phyloP scores from a whole-genome alignment of 1,139 yeast genomes.

The Hansenula sp. region DNA sequence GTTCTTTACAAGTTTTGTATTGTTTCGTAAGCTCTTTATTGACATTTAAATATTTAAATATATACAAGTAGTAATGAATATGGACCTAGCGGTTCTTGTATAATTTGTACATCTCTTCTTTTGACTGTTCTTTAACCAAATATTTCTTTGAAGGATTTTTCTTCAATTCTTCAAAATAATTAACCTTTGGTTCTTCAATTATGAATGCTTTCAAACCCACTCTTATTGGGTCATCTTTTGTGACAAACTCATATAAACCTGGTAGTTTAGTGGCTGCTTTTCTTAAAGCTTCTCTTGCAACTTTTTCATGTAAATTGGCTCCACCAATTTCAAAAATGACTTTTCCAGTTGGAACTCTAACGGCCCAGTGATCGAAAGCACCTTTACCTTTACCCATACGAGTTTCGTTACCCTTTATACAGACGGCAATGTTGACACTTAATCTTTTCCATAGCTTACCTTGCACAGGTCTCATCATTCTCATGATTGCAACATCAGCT shows the following conservation, averaged over 20 bases:
- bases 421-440: conserved; percentile 83
- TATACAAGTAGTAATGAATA: conserved; percentile 6
- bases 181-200: conserved; percentile 36
- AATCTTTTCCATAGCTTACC: conserved; percentile 76
- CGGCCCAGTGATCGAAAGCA: conserved; percentile 96
- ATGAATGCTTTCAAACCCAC: conserved; percentile 58
- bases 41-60: conserved; percentile 10
- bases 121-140: conserved; percentile 44
- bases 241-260: conserved; percentile 84
- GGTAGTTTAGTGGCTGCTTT: conserved; percentile 93
- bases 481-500: conserved; percentile 82
- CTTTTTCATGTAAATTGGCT: conserved; percentile 73
- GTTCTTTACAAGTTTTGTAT: conserved; percentile 2
- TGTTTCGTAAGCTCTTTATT: conserved; percentile 9
- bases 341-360: conserved; percentile 93
- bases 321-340: conserved; percentile 80
- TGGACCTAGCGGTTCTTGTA: conserved; percentile 49
- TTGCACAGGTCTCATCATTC: conserved; percentile 72
- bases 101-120: conserved; percentile 46
- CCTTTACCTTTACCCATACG: conserved; percentile 99
- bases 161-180: conserved; percentile 53
- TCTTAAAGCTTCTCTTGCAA: conserved; percentile 88
- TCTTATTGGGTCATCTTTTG: conserved; percentile 61
- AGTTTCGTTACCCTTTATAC: conserved; percentile 96
- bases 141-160: conserved; percentile 66